Evolutionary conservation across 352 stramenopile species (phyloP), one percentile per base, ranked within the genome.

Genomic region (Phytophthora litchii): DNA sequence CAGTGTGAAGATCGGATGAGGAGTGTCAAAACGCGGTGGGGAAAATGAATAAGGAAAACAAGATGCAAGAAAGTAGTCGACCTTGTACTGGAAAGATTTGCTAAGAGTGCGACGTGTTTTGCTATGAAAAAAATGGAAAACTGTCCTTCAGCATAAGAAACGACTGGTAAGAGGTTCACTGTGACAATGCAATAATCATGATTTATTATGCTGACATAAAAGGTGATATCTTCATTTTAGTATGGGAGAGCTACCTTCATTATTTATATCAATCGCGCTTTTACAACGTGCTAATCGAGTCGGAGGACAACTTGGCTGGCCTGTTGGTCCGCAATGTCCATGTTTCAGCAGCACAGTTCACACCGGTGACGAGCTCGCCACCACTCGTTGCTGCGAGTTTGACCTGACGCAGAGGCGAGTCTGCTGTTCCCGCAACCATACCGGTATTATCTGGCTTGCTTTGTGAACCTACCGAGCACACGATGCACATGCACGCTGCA

Each of bases 311-410:
- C 25, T 54, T 48, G 43, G 35, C 44, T 27, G 23, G 5, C 23
- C 19, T 46, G 40, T 19, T 27, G 20, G 19, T 46, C 23, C 17
- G 47, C 47, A 37, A 37, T 45, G 47, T 48, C 44, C 49, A 51
- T 48, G 48, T 49, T 54, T 49, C 41, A 17, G 10, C 35, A 50
- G 50, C 41, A 40, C 49, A 60, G 34, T 50, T 55, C 41, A 10
- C 32, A 36, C 19, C 48, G 13, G 32, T 44, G 32, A 51, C 48
- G 12, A 48, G 17, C 32, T 64, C 8, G 13, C 47, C 20, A 40
- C 55, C 55, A 51, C 27, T 45, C 37, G 36, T 60, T 60, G 34
- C 23, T 34, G 19, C 19, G n/a, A 20, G n/a, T 34, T 17, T 11
- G 6, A 35, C 41, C 12, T 14, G 41, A 47, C 41, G 20, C 11